Percentiles rank a stretch among this genome's conserved stretches.
These are phyloP conservation scores for Ogataea saltuana DNA, from an alignment of 805 yeast genomes.

Conservation along the genomic window DNA sequence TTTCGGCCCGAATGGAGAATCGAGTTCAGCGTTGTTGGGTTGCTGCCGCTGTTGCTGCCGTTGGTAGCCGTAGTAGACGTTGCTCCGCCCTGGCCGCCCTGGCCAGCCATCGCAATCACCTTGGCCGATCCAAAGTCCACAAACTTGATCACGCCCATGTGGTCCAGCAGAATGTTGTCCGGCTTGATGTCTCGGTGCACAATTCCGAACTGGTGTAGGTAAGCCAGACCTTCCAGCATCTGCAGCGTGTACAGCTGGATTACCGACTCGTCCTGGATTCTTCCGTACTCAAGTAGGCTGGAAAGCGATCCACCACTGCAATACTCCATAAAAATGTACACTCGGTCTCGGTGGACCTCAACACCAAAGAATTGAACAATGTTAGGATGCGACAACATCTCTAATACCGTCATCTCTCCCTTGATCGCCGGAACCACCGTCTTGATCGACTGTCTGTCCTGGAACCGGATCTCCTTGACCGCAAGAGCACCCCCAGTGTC, in stretches of 20 bases:
- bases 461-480: slow-evolving; percentile 91
- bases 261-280: slow-evolving; percentile 93
- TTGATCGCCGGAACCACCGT: slow-evolving; percentile 85
- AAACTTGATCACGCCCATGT: slow-evolving; percentile 88
- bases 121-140: slow-evolving; percentile 99
- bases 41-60: slow-evolving; percentile 9
- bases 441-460: slow-evolving; percentile 81
- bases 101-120: slow-evolving; percentile 67
- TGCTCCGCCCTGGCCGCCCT: slow-evolving; percentile 12
- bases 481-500: slow-evolving; percentile 97
- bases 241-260: slow-evolving; percentile 88
- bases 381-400: slow-evolving; percentile 93
- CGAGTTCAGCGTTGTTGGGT: slow-evolving; percentile 18
- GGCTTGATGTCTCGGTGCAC: slow-evolving; percentile 98
- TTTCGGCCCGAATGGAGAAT: slow-evolving; percentile 27
- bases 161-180: slow-evolving; percentile 86
- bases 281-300: slow-evolving; percentile 80
- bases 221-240: slow-evolving; percentile 92
- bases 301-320: slow-evolving; percentile 96
- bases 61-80: slow-evolving; percentile 15
- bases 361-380: slow-evolving; percentile 96
- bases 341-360: slow-evolving; percentile 94
- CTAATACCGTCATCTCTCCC: slow-evolving; percentile 95
- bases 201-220: slow-evolving; percentile 89
- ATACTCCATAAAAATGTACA: slow-evolving; percentile 94